phyloP scores from a whole-genome alignment of 768 basidiomycete genomes.

The Rhodotorula babjevae region DNA sequence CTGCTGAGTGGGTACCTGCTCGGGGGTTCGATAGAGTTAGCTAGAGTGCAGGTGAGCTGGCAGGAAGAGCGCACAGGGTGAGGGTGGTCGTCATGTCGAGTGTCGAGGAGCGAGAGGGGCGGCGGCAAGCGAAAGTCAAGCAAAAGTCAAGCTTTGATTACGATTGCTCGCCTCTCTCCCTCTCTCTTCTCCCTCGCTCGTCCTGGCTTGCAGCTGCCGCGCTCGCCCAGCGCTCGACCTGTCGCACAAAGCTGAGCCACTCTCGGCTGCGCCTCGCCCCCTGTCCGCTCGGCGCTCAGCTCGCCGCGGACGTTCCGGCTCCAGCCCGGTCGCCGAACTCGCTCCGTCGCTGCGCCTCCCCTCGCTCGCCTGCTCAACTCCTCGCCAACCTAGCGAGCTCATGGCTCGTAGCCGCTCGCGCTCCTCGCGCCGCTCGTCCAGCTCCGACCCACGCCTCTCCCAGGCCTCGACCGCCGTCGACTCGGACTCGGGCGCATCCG shows the following conservation, averaged over 20 bases:
- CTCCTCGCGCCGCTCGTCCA: background rate
- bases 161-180: background rate
- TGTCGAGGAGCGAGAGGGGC: background rate
- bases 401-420: background rate
- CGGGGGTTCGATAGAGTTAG: background rate
- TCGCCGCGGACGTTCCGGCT: no score
- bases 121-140: background rate
- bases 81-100: constrained; percentile 5
- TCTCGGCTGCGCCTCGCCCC: no score
- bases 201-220: no score
- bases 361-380: no score
- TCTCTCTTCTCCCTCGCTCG: no score
- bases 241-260: no score
- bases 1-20: constrained; percentile 35
- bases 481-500: background rate
- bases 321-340: no score
- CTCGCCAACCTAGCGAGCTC: no score
- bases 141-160: no score
- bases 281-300: no score
- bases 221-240: no score
- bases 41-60: background rate
- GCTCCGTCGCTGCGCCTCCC: no score
- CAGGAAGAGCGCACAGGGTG: constrained; percentile 8
- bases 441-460: background rate
- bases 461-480: background rate